Evolutionary conservation across 2,329 filamentous ascomycete species (phyloP), one percentile per base, ranked within the genome.

Genomic region (Blastomyces parvus): DNA sequence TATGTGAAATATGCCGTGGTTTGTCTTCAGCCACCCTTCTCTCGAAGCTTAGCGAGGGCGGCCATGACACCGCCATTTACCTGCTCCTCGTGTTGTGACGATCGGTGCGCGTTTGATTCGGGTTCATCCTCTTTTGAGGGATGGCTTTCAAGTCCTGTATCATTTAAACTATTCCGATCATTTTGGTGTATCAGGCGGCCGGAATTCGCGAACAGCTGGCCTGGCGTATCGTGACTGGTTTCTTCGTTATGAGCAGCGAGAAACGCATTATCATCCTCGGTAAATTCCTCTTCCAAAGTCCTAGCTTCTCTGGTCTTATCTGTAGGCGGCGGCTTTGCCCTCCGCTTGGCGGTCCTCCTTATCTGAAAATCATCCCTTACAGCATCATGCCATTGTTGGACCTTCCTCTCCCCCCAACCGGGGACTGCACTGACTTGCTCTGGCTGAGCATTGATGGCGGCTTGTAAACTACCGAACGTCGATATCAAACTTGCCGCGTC

Each of bases 341-440:
- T 79, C 48, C 80, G 74, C 67, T 79, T 89, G n/a, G 83, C 84
- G 1, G 89, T 84, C 70, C 88, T 88, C 69, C 86, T 85, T 5
- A 88, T 85, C 64, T 90, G 80, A 70, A 97, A 97, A 0, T 91
- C 90, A 75, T 96, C 91, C 64, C 90, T 84, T 1, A 97, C 88
- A 11, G 89, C 88, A 63, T 81, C 83, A 68, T 84, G 88, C 93
- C 93, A 97, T 64, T 86, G 84, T 75, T 89, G 88, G 27, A 97
- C 91, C 76, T 99, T 99, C 78, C 90, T 91, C 76, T 95, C 90
- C 42, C 94, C 94, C 92, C 92, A 99, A 0, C 94, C 94, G 38
- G 87, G 84, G n/a, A 99, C 86, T 66, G 90, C 79, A 17, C 86
- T 85, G 44, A 99, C 83, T 74, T 96, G 89, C 73, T 97, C 94